Evolutionary conservation across 1,284 basidiomycete genomes (phyloP), one percentile per base, ranked within the genome.

Genomic region (Rhodotorula sp.): DNA sequence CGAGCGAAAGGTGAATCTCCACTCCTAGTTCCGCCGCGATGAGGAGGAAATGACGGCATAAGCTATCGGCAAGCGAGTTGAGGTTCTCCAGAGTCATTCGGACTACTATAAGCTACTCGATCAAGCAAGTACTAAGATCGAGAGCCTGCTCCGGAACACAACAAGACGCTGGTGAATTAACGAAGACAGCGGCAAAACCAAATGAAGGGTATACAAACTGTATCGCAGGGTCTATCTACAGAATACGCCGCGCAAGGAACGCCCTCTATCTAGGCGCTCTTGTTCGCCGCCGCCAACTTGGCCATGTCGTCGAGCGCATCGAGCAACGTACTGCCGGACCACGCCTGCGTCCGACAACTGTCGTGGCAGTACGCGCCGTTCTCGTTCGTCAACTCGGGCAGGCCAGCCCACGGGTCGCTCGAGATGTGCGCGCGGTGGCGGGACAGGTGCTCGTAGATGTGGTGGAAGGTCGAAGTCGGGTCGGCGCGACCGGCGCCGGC

Each of bases 291-390:
- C 62, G 65, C 65, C 4, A 56, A 21, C n/a, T n/a, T 29, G 16
- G 63, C 64, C 63, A 75, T 75, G 64, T 75, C 73, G 56, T 75
- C 70, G 34, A 75, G 66, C 23, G 62, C 63, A 29, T 75, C 73
- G 31, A 75, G 68, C n/a, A 75, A 47, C 20, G 70, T 72, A 20
- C 46, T 48, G 2, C 59, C 52, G 0, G 65, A 68, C 93, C 93
- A 96, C 8, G 93, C 94, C 81, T 97, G 94, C 48, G 93, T 93
- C 66, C 86, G 85, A 80, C 94, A 97, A 66, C 92, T 93, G 82
- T 97, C 93, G 69, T 81, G 82, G 81, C 94, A 97, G 82, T 88
- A 88, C 61, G 83, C 81, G 12, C 93, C 94, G 75, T 92, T 68
- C 61, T 78, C 74, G 64, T 80, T 80, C 21, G 80, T 80, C 76